A percentile compares a stretch with the other conserved stretches of the same genome.
phyloP scores from a whole-genome alignment of 805 yeast species.

The Metschnikowia shivogae region DNA sequence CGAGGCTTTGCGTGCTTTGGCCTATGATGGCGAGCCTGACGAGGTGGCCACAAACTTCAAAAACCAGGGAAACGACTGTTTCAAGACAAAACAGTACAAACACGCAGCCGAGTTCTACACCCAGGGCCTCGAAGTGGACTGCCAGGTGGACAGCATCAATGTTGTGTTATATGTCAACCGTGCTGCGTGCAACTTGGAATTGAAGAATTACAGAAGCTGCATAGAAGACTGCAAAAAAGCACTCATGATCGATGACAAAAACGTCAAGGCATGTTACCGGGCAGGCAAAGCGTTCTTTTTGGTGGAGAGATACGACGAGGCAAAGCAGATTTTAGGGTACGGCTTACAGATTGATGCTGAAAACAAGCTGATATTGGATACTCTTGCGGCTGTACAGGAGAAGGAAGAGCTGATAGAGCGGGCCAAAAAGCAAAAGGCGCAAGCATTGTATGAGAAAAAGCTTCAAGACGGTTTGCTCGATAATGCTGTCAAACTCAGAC shows the following conservation, averaged over 20 bases:
- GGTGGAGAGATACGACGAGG: conserved; percentile 68
- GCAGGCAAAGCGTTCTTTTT: conserved; percentile 76
- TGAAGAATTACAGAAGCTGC: conserved; percentile 79
- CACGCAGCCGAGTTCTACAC: conserved; percentile 77
- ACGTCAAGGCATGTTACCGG: conserved; percentile 80
- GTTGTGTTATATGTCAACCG: conserved; percentile 71
- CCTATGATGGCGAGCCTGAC: conserved; percentile 92
- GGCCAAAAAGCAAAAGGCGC: conserved; percentile 32
- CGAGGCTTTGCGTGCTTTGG: conserved; percentile 87
- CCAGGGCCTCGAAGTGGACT: conserved; percentile 70
- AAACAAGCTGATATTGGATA: conserved; percentile 50
- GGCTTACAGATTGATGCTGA: conserved; percentile 59
- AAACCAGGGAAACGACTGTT: conserved; percentile 89
- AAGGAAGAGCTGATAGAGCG: conserved; percentile 20
- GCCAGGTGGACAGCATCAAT: conserved; percentile 52
- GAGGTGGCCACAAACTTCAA: conserved; percentile 89
- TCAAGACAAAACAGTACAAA: conserved; percentile 62
- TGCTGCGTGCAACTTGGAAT: conserved; percentile 87
- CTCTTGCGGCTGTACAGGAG: conserved; percentile 44
- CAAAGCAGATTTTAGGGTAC: conserved; percentile 58
- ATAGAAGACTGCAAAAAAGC: conserved; percentile 81
- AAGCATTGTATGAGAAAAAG: conserved; percentile 38
- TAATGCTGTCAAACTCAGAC: conserved; percentile 60
- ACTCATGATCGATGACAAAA: conserved; percentile 58
- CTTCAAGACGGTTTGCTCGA: conserved; percentile 42